These are phyloP conservation scores for Rhodotorula sp. DNA, from an alignment of 1,284 basidiomycete genomes.

Conservation along the genomic window DNA sequence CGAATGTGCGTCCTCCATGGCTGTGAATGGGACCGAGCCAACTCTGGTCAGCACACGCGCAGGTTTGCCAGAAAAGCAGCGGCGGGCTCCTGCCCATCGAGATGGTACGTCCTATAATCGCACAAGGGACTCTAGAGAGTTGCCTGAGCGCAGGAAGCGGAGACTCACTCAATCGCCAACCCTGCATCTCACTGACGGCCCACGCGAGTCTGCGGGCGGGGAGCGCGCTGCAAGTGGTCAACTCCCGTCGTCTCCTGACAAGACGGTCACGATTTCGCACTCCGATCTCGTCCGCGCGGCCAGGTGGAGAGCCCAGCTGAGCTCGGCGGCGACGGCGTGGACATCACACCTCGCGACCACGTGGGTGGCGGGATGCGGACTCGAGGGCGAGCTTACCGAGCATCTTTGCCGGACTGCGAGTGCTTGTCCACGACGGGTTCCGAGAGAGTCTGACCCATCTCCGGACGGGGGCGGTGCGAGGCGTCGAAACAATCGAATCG, in stretches of 20 bases:
- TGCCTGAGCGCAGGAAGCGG: constrained; percentile 51
- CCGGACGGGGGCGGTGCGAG: neutral
- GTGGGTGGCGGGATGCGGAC: neutral
- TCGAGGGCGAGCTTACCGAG: neutral
- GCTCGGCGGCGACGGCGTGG: neutral
- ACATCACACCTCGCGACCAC: too few species aligned
- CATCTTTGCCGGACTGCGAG: constrained; percentile 74
- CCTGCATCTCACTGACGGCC: constrained; percentile 95
- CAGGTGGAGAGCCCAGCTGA: neutral
- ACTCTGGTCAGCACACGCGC: neutral
- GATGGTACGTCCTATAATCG: too few species aligned
- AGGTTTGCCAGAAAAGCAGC: too few species aligned
- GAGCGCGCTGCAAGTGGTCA: too few species aligned
- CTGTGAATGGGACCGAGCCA: constrained; percentile 53
- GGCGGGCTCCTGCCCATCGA: constrained; percentile 52
- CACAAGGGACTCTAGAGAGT: constrained; percentile 79
- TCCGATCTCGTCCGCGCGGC: neutral
- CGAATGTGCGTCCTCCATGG: constrained; percentile 98
- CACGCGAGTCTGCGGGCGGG: constrained; percentile 58
- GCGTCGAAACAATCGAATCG: neutral
- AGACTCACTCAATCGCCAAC: constrained; percentile 92
- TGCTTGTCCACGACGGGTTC: constrained; percentile 77
- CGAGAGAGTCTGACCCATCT: constrained; percentile 52
- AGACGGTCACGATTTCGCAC: too few species aligned
- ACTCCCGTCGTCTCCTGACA: too few species aligned